These are phyloP conservation scores for Arctium lappa DNA, from an alignment of 129 eudicot species.

Conservation along the genomic window DNA sequence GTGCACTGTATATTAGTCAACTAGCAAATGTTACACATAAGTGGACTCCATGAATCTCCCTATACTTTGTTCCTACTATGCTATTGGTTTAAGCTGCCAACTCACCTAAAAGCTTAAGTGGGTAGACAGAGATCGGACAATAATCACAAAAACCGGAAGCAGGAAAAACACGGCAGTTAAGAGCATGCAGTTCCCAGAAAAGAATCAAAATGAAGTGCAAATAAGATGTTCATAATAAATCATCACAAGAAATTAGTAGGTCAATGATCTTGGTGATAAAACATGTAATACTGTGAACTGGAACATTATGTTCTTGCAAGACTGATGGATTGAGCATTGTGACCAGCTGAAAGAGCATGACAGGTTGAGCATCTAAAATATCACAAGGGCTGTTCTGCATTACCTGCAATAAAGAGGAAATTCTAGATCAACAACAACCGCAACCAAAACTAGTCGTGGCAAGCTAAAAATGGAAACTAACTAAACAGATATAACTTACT, in stretches of 20 bases:
- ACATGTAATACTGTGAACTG: constrained; percentile 29
- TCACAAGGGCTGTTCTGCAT: constrained; percentile 51
- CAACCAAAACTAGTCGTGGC: not conserved
- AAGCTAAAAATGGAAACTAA: not conserved
- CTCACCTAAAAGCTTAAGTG: constrained; percentile 14
- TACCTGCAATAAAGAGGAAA: constrained; percentile 51
- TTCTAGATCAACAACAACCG: not conserved
- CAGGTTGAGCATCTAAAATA: constrained; percentile 33
- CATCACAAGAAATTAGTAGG: constrained; percentile 36
- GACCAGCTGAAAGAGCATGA: constrained; percentile 27
- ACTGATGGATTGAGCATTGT: constrained; percentile 98
- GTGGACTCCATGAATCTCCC: not conserved
- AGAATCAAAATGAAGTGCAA: not conserved
- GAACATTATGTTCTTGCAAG: constrained; percentile 75
- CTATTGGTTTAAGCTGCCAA: not conserved
- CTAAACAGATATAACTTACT: no score
- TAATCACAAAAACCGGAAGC: not conserved
- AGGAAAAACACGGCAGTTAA: not conserved
- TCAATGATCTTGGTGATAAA: no score
- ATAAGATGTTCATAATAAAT: not conserved
- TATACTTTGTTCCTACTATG: not conserved
- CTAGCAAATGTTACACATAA: not conserved
- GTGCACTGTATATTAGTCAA: not conserved
- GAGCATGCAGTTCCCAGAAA: not conserved
- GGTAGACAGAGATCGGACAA: not conserved